Conservation (phyloP, 2,329 filamentous ascomycete species). For the Fusarium longipes region DNA sequence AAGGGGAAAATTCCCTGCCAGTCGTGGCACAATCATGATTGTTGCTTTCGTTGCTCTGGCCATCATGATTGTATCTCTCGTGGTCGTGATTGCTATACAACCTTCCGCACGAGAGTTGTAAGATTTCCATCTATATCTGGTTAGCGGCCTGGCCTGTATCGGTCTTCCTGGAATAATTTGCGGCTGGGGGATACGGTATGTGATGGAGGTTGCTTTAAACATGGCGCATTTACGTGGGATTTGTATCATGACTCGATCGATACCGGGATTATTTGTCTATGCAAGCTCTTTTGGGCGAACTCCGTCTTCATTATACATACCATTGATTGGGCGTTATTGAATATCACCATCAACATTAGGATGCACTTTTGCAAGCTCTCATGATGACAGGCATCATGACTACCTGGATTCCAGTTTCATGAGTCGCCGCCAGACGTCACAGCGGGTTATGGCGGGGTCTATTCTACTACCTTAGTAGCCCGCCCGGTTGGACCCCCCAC, state of each 20-base stretch:
- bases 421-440: constrained; percentile 22
- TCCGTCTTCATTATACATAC: neutral
- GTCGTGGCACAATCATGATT: constrained; percentile 77
- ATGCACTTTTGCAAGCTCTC: neutral
- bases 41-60: constrained; percentile 73
- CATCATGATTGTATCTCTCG: constrained; percentile 69
- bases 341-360: neutral
- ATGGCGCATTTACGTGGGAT: constrained; percentile 14
- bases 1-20: constrained; percentile 81
- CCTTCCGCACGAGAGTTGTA: constrained; percentile 44
- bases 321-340: neutral
- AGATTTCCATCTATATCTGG: neutral
- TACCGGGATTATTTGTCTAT: constrained; percentile 13
- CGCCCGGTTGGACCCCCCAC: no score
- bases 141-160: neutral
- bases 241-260: constrained; percentile 37
- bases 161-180: neutral
- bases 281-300: neutral
- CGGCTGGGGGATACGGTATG: neutral
- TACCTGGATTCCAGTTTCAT: constrained; percentile 7
- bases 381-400: constrained; percentile 19
- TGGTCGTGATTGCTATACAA: constrained; percentile 69
- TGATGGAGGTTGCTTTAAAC: constrained; percentile 6
- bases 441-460: constrained; percentile 40
- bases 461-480: no score